Evolutionary conservation across 768 basidiomycete genomes (phyloP), one percentile per base, ranked within the genome.

Genomic region (Epithele typhae): DNA sequence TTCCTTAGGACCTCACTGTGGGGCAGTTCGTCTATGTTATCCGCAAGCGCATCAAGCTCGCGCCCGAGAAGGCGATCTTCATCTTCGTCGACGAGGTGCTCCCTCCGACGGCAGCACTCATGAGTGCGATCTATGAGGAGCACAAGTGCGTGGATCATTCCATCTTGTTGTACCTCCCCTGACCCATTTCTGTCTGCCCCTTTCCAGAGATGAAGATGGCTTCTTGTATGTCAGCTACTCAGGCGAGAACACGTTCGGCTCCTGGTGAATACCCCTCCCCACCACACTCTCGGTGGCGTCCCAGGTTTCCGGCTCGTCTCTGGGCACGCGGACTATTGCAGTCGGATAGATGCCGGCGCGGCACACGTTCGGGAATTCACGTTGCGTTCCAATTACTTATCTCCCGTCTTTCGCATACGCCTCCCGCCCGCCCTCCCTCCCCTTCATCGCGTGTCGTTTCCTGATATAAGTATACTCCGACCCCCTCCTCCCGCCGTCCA

Each of bases 21-120:
- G 94, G 94, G 10, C 95, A 99, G 65, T 99, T 99, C 65, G 96
- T 99, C 47, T 99, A 99, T 67, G 96, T 99, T 25, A 99, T 99
- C 64, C 86, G 96, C 62, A 99, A 99, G 77, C 88, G 96, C 52
- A 99, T 98, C 86, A 98, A 99, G 82, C 81, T 99, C 47, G 90
- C 93, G 19, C 94, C 96, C 25, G 96, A 99, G 81, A 97, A 97
- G 73, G 96, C 96, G 30, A 99, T 99, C 72, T 99, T 98, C 75
- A 97, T 99, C 69, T 99, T 98, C 61, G 96, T 99, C 42, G 93
- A 99, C 59, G 96, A 99, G 67, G 93, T 98, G 44, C 77, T 99
- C 23, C 96, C 96, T 36, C 96, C 96, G 35, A 98, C 96, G 1
- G 96, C 95, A 12, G 94, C 95, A 3, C 74, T 98, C 40, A 99